These are phyloP conservation scores for Penium margaritaceum DNA, from an alignment of 139 green algal genomes.

Conservation along the genomic window DNA sequence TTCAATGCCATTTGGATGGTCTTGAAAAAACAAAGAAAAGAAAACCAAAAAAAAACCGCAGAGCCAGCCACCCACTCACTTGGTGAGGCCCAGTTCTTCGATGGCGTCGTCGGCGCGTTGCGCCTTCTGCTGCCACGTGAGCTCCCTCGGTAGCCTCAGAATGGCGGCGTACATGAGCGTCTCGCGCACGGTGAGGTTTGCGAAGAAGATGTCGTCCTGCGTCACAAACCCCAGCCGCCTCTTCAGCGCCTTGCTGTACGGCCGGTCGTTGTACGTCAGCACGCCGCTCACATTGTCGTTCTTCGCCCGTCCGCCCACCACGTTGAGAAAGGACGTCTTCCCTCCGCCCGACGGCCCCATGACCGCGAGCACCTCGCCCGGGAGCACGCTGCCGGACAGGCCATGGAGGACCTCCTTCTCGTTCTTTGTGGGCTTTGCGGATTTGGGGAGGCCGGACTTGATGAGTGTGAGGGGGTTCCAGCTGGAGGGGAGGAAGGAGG, in stretches of 20 bases:
- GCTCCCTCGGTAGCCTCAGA: slow-evolving; percentile 49
- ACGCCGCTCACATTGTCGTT: not conserved
- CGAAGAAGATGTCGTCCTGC: slow-evolving; percentile 62
- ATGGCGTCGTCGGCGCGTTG: slow-evolving; percentile 25
- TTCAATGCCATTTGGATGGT: too few species aligned
- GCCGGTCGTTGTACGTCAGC: slow-evolving; percentile 10
- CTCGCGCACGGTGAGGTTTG: slow-evolving; percentile 60
- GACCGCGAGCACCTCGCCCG: slow-evolving; percentile 63
- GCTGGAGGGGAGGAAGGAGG: too few species aligned
- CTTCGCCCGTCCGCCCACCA: slow-evolving; percentile 6
- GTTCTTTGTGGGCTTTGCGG: not conserved
- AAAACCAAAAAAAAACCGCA: too few species aligned
- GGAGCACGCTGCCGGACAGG: slow-evolving; percentile 31
- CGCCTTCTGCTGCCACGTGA: slow-evolving; percentile 24
- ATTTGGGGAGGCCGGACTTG: too few species aligned
- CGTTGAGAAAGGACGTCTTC: slow-evolving; percentile 25
- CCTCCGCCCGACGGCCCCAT: slow-evolving; percentile 55
- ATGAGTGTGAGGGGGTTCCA: too few species aligned
- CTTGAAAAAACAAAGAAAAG: too few species aligned
- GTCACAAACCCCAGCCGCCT: too few species aligned
- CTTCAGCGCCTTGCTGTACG: slow-evolving; percentile 25
- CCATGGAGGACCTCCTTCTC: slow-evolving; percentile 33
- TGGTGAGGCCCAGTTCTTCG: slow-evolving; percentile 30
- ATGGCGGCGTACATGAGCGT: slow-evolving; percentile 63
- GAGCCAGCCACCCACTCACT: too few species aligned